Evolutionary conservation across 768 basidiomycete genomes (phyloP).

Genomic region (Podaxis carcinomalis): DNA sequence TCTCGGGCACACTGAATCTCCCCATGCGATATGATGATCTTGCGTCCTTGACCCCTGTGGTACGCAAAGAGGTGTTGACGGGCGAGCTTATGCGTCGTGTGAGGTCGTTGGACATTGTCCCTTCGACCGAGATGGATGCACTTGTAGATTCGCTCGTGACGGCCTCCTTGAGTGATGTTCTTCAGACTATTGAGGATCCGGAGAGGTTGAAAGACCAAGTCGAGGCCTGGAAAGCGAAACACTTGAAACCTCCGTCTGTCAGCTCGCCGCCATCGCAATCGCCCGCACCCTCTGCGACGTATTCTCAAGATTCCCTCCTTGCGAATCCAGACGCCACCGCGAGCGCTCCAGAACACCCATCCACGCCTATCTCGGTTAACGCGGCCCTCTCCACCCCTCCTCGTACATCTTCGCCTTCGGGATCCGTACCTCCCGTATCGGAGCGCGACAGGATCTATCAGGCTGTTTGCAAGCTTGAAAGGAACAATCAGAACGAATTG

Average conservation of each 20-base stretch:
- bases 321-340: slow-evolving; percentile 73
- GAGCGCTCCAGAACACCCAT: slow-evolving; percentile 87
- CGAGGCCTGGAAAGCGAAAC: slow-evolving; percentile 29
- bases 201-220: slow-evolving; percentile 65
- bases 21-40: slow-evolving; percentile 89
- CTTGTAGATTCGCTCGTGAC: slow-evolving; percentile 71
- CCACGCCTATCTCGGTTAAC: slow-evolving; percentile 77
- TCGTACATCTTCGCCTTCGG: slow-evolving; percentile 78
- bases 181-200: slow-evolving; percentile 71
- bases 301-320: slow-evolving; percentile 69
- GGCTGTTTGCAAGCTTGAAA: slow-evolving; percentile 64
- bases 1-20: slow-evolving; percentile 72
- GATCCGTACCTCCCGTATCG: slow-evolving; percentile 51
- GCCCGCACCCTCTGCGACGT: slow-evolving; percentile 30
- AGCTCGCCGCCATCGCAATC: slow-evolving; percentile 28
- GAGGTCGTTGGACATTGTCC: slow-evolving; percentile 50
- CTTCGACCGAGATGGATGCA: slow-evolving; percentile 50
- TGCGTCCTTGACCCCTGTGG: slow-evolving; percentile 77
- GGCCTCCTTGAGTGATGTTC: slow-evolving; percentile 71
- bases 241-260: slow-evolving; percentile 1
- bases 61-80: slow-evolving; percentile 79
- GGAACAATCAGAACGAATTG: slow-evolving; percentile 55
- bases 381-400: slow-evolving; percentile 77
- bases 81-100: slow-evolving; percentile 79
- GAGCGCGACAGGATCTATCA: slow-evolving; percentile 73